These are phyloP conservation scores for Endogone sp. DNA, from an alignment of 192 early-diverging fungal species.

Conservation along the genomic window DNA sequence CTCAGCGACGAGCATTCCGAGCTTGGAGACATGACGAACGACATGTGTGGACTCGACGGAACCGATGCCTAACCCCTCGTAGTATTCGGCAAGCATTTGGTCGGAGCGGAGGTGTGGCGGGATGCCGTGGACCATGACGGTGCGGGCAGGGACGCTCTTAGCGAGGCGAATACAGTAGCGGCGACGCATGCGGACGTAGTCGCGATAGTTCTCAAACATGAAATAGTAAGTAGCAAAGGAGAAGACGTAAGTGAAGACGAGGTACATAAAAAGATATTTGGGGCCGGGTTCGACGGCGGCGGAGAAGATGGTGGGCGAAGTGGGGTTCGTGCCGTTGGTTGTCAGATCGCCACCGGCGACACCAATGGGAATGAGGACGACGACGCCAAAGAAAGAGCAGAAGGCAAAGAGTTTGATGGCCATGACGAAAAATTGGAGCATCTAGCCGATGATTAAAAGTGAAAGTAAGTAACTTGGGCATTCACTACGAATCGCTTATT, in stretches of 20 bases:
- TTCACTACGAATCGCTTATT: too few relatives aligned
- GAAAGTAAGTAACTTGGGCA: background rate
- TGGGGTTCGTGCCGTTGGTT: conserved; percentile 20
- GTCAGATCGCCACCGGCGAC: conserved; percentile 23
- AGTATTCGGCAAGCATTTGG: conserved; percentile 58
- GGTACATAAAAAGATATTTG: conserved; percentile 21
- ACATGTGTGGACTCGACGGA: conserved; percentile 63
- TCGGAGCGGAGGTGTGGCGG: conserved; percentile 56
- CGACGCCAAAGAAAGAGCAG: conserved; percentile 41
- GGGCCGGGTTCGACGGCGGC: background rate
- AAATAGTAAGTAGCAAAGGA: conserved; percentile 44
- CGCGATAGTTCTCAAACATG: conserved; percentile 46
- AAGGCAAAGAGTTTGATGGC: conserved; percentile 41
- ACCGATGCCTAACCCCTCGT: conserved; percentile 54
- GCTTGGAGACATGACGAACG: conserved; percentile 46
- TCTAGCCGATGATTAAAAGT: conserved; percentile 24
- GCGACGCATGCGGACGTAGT: conserved; percentile 42
- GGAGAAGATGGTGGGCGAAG: background rate
- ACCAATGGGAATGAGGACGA: conserved; percentile 45
- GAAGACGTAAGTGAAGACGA: conserved; percentile 54
- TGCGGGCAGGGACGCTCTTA: conserved; percentile 46
- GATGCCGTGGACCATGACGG: conserved; percentile 67
- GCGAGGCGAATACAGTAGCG: conserved; percentile 34
- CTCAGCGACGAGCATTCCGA: conserved; percentile 52
- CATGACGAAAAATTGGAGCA: conserved; percentile 51